Evolutionary conservation across 2,329 filamentous ascomycete genomes (phyloP), one percentile per base, ranked within the genome.

Genomic region (Clonostachys solani): DNA sequence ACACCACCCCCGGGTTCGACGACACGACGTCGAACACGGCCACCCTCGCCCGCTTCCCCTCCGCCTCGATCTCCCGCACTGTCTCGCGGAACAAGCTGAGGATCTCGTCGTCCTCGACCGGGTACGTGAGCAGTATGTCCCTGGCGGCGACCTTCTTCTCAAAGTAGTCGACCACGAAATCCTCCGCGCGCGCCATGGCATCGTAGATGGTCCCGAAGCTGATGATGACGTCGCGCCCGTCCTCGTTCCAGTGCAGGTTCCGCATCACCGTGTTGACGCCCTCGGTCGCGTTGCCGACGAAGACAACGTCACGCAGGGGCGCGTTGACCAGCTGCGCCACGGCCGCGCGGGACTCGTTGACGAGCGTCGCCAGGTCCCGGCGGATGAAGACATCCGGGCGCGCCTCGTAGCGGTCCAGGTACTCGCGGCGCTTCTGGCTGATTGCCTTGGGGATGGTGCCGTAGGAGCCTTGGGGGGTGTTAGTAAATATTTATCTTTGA

Each of bases 151-250:
- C 67, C 2, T 58, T 60, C 2, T 66, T 68, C 1, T 53, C 69
- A 3, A 74, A 81, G 2, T 78, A 83, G 60, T 96, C 91, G 16
- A 78, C 73, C 34, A 94, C 67, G 48, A 71, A 92, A 36, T 84
- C 73, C 16, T 94, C 72, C 0, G 83, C 83, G 59, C 88, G 90
- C 47, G 84, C 86, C 60, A 89, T 90, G 1, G 82, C 84, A 47
- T 83, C 84, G 62, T 96, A 96, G 45, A 91, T 78, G 37, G 87
- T 90, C 34, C 77, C 78, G 60, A 95, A 95, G 64, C 84, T 86
- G 40, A 95, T 57, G 52, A 95, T 87, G 51, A 86, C 83, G 60
- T 96, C 92, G 19, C 81, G 79, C 50, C 91, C 86, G 50, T 86
- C 84, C 0, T 73, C 63, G 35, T 79, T 63, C 75, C 84, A 95